These are phyloP conservation scores for Neofusicoccum ribis DNA, from an alignment of 2,329 filamentous ascomycete species.

Conservation along the genomic window DNA sequence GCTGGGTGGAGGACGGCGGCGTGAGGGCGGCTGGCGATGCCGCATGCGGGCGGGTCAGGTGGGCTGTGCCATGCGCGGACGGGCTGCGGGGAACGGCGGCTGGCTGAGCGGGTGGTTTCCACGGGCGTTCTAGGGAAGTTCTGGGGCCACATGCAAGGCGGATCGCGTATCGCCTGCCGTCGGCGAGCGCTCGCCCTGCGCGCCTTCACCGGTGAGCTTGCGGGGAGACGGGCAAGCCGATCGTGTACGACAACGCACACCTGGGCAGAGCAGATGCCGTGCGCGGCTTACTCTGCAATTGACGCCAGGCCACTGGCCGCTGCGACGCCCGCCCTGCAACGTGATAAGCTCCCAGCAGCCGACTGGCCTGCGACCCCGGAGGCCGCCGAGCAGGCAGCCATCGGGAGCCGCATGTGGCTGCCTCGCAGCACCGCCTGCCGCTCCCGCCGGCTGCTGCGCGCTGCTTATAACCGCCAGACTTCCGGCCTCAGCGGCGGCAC, in stretches of 20 bases:
- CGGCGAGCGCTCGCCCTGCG: background rate
- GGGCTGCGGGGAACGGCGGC: background rate
- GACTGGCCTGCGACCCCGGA: background rate
- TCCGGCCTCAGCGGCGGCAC: background rate
- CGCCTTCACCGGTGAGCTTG: constrained; percentile 11
- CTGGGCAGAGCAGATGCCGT: too few relatives aligned
- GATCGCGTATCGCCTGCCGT: background rate
- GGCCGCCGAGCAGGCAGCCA: constrained; percentile 8
- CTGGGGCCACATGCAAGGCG: background rate
- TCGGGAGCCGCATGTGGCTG: constrained; percentile 4
- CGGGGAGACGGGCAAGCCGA: constrained; percentile 10
- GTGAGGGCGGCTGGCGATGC: background rate
- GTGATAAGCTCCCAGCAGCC: background rate
- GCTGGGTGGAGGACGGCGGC: background rate
- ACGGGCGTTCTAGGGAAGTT: constrained; percentile 2
- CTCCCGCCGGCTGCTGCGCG: background rate
- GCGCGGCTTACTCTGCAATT: background rate
- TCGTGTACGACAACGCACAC: background rate
- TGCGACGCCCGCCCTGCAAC: background rate
- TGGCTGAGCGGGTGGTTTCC: background rate
- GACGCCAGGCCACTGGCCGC: background rate
- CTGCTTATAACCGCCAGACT: background rate
- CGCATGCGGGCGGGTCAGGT: background rate
- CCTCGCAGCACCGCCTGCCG: background rate
- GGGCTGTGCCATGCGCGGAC: background rate